Conservation (phyloP, 257 asterid genomes). For the Salvia splendens region DNA sequence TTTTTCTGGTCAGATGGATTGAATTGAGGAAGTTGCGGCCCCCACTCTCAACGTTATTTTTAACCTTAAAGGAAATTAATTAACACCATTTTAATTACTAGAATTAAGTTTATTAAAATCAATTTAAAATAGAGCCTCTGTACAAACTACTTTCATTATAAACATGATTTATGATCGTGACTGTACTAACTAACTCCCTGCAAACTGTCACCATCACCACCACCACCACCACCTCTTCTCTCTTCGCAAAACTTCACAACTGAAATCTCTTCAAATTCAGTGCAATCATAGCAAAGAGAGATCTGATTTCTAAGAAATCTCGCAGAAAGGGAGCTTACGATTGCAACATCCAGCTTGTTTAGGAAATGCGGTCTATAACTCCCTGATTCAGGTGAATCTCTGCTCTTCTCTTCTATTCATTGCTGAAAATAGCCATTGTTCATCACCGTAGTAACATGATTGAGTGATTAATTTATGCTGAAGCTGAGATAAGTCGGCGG, state of each 20-base stretch:
- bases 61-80: neutral
- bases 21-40: constrained; percentile 5
- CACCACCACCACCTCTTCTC: constrained; percentile 21
- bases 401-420: constrained; percentile 28
- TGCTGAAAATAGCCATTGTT: neutral
- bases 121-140: neutral
- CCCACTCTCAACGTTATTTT: constrained; percentile 38
- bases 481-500: constrained; percentile 13
- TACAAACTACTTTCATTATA: neutral
- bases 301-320: constrained; percentile 40
- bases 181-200: constrained; percentile 23
- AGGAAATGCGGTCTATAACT: constrained; percentile 34
- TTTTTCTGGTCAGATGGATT: neutral
- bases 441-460: neutral
- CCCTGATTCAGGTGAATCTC: constrained; percentile 66
- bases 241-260: constrained; percentile 38
- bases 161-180: neutral
- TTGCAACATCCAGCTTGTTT: constrained; percentile 53
- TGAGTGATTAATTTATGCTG: neutral
- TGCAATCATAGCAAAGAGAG: constrained; percentile 46
- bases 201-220: constrained; percentile 14
- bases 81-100: too few species aligned
- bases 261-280: constrained; percentile 47
- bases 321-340: constrained; percentile 36
- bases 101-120: neutral